Conservation (phyloP, 768 basidiomycete genomes). For the Tubosaeta brunneosetosa region DNA sequence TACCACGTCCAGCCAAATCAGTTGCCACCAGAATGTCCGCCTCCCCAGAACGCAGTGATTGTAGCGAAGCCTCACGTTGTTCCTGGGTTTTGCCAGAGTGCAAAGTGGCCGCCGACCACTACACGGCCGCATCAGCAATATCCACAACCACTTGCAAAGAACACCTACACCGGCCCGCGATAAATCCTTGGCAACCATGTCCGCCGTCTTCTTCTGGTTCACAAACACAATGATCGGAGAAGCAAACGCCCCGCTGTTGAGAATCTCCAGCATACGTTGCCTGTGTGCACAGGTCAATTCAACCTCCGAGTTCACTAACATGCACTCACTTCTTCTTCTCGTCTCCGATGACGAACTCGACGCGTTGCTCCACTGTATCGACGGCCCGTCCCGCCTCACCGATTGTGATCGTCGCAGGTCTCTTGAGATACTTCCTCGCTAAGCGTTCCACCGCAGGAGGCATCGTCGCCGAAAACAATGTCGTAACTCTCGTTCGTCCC, state of each 20-base stretch:
- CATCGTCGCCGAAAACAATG: constrained; percentile 98
- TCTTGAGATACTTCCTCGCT: constrained; percentile 88
- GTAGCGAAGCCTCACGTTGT: constrained; percentile 90
- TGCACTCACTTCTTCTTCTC: constrained; percentile 90
- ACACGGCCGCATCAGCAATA: constrained; percentile 5
- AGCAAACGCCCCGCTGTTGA: constrained; percentile 77
- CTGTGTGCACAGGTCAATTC: constrained; percentile 37
- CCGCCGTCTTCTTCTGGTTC: constrained; percentile 99
- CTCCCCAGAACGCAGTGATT: constrained; percentile 80
- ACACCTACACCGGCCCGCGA: constrained; percentile 76
- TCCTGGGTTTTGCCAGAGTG: constrained; percentile 98
- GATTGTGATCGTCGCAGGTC: constrained; percentile 94
- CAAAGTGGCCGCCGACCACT: constrained; percentile 89
- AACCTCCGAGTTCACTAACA: neutral
- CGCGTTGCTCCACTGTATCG: constrained; percentile 94
- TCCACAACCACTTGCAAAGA: neutral
- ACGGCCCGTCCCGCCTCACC: constrained; percentile 98
- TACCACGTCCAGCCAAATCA: constrained; percentile 96
- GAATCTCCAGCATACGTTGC: constrained; percentile 82
- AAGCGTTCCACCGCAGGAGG: constrained; percentile 94
- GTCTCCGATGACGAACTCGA: constrained; percentile 89
- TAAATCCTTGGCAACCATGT: constrained; percentile 95
- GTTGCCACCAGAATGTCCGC: constrained; percentile 92
- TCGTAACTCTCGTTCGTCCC: constrained; percentile 86
- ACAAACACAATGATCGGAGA: constrained; percentile 98